phyloP scores from a whole-genome alignment of 1,139 yeast species.

The Pichia sp. region DNA sequence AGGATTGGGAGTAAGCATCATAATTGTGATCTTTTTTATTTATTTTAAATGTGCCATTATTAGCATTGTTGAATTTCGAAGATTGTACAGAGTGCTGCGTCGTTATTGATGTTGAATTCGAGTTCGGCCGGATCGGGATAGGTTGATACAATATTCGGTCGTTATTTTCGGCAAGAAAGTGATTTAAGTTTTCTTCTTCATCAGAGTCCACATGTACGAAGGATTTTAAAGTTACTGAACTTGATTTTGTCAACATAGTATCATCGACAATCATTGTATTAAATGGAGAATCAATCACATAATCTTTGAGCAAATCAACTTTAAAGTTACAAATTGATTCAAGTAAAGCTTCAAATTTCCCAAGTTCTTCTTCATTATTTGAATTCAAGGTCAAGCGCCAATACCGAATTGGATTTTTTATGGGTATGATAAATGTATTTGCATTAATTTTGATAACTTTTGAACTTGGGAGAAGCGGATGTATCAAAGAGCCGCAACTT shows the following conservation, averaged over 20 bases:
- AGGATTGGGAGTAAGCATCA: neutral
- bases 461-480: conserved; percentile 57
- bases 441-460: conserved; percentile 45
- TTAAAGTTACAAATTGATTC: conserved; percentile 6
- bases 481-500: conserved; percentile 49
- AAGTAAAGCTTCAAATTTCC: conserved; percentile 5
- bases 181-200: conserved; percentile 10
- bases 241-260: neutral
- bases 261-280: conserved; percentile 2
- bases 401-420: conserved; percentile 63
- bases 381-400: conserved; percentile 53
- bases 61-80: neutral
- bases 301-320: conserved; percentile 6
- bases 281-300: conserved; percentile 9
- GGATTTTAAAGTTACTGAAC: conserved; percentile 3
- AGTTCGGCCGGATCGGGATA: conserved; percentile 8
- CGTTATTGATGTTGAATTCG: conserved; percentile 6
- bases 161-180: neutral
- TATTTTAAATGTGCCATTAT: neutral
- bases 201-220: conserved; percentile 25
- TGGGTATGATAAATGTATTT: conserved; percentile 53
- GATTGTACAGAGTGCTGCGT: conserved; percentile 5
- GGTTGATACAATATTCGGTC: conserved; percentile 8
- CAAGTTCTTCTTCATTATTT: neutral
- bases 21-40: neutral